Evolutionary conservation across 129 eudicot genomes (phyloP).

Genomic region (Chrysanthemum seticuspe): DNA sequence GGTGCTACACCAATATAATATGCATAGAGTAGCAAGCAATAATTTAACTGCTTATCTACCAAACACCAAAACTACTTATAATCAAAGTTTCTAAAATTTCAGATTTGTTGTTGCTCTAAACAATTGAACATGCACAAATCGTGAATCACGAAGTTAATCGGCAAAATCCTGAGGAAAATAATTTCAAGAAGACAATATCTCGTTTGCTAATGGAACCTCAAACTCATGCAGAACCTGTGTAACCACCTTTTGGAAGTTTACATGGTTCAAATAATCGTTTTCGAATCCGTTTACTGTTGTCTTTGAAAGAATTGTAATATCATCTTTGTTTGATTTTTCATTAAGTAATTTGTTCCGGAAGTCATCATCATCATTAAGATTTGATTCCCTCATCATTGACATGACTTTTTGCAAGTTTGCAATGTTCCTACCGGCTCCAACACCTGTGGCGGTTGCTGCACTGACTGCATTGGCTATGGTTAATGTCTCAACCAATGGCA

Average conservation of each 20-base stretch:
- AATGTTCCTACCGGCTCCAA: conserved; percentile 96
- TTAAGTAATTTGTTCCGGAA: conserved; percentile 56
- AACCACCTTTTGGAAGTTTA: conserved; percentile 55
- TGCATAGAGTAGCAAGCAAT: conserved; percentile 15
- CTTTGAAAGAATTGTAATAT: conserved; percentile 60
- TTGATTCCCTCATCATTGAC: conserved; percentile 49
- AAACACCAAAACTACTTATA: conserved; percentile 17
- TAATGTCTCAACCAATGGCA: conserved; percentile 67
- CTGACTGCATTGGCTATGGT: conserved; percentile 90
- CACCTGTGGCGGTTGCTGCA: conserved; percentile 97
- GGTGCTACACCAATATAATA: conserved; percentile 15
- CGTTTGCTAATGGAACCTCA: conserved; percentile 39
- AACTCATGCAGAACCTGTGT: conserved; percentile 59
- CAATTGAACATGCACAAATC: conserved; percentile 23
- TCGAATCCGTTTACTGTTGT: conserved; percentile 37
- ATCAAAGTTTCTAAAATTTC: conserved; percentile 13
- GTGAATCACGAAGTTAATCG: background rate
- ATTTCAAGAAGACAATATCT: conserved; percentile 41
- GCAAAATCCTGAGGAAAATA: background rate
- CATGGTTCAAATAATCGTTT: conserved; percentile 28
- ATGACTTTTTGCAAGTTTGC: conserved; percentile 55
- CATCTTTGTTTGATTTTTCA: conserved; percentile 28
- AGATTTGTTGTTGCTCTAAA: conserved; percentile 9
- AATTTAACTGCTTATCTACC: conserved; percentile 17
- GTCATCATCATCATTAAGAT: conserved; percentile 62